Evolutionary conservation across 140 eudicot genomes (phyloP).

Genomic region (Stevia rebaudiana): DNA sequence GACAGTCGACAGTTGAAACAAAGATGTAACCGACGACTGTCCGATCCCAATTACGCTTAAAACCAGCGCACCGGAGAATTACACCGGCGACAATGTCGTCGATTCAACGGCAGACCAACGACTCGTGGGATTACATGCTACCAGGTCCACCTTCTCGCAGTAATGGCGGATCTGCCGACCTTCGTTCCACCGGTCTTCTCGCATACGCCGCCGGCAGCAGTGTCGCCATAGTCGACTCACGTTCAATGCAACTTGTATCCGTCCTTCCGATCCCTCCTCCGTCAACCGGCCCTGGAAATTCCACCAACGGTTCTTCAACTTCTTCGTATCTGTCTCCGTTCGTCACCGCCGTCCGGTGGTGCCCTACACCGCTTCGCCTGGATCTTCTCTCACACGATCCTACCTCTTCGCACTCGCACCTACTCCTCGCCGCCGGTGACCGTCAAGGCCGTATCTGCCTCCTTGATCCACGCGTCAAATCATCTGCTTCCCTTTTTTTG

Average conservation of each 20-base stretch:
- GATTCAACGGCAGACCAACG: conserved; percentile 34
- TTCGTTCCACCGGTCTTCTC: conserved; percentile 60
- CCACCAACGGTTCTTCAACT: conserved; percentile 27
- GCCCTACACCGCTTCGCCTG: conserved; percentile 58
- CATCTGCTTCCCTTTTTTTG: conserved; percentile 43
- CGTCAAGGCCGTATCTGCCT: conserved; percentile 85
- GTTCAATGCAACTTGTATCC: conserved; percentile 64
- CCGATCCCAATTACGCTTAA: conserved; percentile 9
- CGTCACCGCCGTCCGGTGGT: conserved; percentile 80
- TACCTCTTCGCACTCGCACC: conserved; percentile 48
- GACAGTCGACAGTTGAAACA: conserved; percentile 1
- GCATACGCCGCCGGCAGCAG: conserved; percentile 85
- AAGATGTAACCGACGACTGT: conserved; percentile 11
- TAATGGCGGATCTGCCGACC: conserved; percentile 72
- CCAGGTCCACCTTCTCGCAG: conserved; percentile 85
- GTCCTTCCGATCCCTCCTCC: conserved; percentile 81
- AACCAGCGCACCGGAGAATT: conserved; percentile 8
- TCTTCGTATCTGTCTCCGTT: conserved; percentile 61
- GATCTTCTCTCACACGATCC: conserved; percentile 51
- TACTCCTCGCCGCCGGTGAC: conserved; percentile 80
- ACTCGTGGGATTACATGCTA: conserved; percentile 60
- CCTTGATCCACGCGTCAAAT: conserved; percentile 52
- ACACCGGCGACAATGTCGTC: conserved; percentile 26
- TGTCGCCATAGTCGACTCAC: conserved; percentile 55
- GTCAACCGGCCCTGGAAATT: conserved; percentile 19